phyloP scores from a whole-genome alignment of 2,329 filamentous ascomycete species.

The Colletotrichum sojae region DNA sequence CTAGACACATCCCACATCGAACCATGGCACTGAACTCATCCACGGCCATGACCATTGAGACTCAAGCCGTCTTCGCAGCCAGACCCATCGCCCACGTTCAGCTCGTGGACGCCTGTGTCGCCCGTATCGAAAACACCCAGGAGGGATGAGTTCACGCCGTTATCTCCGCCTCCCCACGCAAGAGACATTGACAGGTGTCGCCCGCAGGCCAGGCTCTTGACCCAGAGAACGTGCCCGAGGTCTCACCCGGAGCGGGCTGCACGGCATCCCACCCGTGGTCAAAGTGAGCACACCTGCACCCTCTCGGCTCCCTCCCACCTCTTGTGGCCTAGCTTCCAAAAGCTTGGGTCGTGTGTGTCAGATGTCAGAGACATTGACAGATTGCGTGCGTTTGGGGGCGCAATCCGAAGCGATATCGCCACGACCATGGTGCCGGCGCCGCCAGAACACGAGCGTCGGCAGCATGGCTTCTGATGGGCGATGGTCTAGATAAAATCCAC shows the following conservation, averaged over 20 bases:
- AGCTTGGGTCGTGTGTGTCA: slow-evolving; percentile 3
- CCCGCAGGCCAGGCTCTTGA: slow-evolving; percentile 17
- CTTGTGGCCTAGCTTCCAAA: not conserved
- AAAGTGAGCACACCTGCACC: not conserved
- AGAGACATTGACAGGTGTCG: slow-evolving; percentile 22
- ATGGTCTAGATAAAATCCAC: not conserved
- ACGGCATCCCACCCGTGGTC: slow-evolving; percentile 1
- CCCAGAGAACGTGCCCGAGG: slow-evolving; percentile 5
- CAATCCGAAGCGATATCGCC: not conserved
- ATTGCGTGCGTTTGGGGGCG: not conserved
- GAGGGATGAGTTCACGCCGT: slow-evolving; percentile 15
- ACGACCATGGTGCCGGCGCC: not conserved
- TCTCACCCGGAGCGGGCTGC: slow-evolving; percentile 20
- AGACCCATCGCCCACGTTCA: slow-evolving; percentile 1
- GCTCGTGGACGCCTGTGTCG: slow-evolving; percentile 13
- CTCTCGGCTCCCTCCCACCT: not conserved
- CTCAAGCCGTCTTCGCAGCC: not conserved
- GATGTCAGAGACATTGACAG: not conserved
- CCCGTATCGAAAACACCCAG: not conserved
- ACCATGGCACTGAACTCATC: not conserved
- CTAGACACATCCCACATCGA: not conserved
- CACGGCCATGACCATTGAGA: not conserved
- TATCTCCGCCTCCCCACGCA: slow-evolving; percentile 18
- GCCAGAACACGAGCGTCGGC: not conserved
- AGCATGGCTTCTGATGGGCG: not conserved